A percentile compares a stretch with the other conserved stretches of the same genome.
Conservation (phyloP, 169 alveolate species). For the Cardiosporidium cionae region DNA sequence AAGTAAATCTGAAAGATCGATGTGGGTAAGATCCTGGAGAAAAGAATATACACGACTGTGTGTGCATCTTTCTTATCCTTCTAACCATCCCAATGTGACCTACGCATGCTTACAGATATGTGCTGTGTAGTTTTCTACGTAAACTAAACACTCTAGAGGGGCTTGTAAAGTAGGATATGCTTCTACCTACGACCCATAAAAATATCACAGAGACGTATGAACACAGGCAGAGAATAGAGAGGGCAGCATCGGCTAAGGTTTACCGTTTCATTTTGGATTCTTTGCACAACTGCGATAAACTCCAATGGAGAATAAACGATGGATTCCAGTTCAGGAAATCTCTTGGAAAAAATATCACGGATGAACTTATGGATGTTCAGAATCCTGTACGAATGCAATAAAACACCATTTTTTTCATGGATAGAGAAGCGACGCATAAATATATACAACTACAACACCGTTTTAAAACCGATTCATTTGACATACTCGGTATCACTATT, state of each 20-base stretch:
- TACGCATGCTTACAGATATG: too few relatives aligned
- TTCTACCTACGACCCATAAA: too few relatives aligned
- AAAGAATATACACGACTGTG: not conserved
- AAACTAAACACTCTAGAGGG: too few relatives aligned
- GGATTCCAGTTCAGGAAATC: slow-evolving; percentile 74
- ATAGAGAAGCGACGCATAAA: too few relatives aligned
- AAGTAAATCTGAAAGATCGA: slow-evolving; percentile 59
- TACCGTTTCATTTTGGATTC: slow-evolving; percentile 61
- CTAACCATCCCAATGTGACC: too few relatives aligned
- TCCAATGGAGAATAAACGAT: slow-evolving; percentile 73
- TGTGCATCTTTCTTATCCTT: too few relatives aligned
- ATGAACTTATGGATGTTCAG: slow-evolving; percentile 64
- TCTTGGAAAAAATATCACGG: slow-evolving; percentile 61
- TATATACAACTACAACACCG: not conserved
- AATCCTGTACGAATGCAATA: slow-evolving; percentile 21
- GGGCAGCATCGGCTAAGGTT: too few relatives aligned
- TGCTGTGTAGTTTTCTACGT: too few relatives aligned
- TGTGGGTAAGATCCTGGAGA: slow-evolving; percentile 52
- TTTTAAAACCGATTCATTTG: not conserved
- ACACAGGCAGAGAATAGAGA: too few relatives aligned
- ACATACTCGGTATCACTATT: slow-evolving; percentile 57
- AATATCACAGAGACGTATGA: too few relatives aligned
- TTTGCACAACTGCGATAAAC: slow-evolving; percentile 68
- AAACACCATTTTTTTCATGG: too few relatives aligned
- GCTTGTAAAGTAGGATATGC: too few relatives aligned